Base-by-base conservation (phyloP, 2,329 filamentous ascomycete genomes). In the Alternaria arborescens region DNA sequence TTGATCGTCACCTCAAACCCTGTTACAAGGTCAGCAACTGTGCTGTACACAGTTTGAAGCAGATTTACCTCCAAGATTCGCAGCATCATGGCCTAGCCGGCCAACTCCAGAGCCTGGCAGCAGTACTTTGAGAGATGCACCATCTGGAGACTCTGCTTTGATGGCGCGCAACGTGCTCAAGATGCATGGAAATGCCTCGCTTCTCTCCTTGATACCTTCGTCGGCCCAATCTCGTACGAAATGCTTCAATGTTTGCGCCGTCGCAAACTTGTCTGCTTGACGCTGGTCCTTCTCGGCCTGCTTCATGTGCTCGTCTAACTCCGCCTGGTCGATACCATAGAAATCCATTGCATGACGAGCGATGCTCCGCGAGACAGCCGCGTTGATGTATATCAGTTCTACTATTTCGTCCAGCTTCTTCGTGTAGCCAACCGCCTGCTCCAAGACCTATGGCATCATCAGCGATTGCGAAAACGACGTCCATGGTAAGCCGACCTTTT, bases 201-300 rank as follows among this genome's bases (percentile, higher is more conserved):
- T 69, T 1, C 85, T 77, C 62, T 88, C 85, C 38, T 79, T 71
- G 0, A 65, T 59, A 0, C 85, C 86, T 14, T 83, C 80, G 0
- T 72, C 74, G 0, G 85, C 81, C 86, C 86, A 88, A 67, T 88
- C 86, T 5, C 86, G 79, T 3, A 87, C 84, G 58, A 83, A 84
- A 64, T 88, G 86, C 68, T 87, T 88, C 53, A 88, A 67, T 0
- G 84, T 80, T 65, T 88, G 86, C 0, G 81, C 79, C 0, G 86
- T 80, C 34, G 83, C 82, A 2, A 82, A 78, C 5, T 79, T 80
- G 22, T 87, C 85, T 1, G 81, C 79, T 12, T 58, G 46, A 3
- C 66, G 56, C 0, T 70, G 65, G 20, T 74, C 77, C 1, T 80
- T 79, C 0, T 76, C 71, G 1, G 80, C 76, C 1, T 80, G 77